A percentile compares a stretch with the other conserved stretches of the same genome.
phyloP scores from a whole-genome alignment of 345 rosid genomes.

The Iberis pinnata region DNA sequence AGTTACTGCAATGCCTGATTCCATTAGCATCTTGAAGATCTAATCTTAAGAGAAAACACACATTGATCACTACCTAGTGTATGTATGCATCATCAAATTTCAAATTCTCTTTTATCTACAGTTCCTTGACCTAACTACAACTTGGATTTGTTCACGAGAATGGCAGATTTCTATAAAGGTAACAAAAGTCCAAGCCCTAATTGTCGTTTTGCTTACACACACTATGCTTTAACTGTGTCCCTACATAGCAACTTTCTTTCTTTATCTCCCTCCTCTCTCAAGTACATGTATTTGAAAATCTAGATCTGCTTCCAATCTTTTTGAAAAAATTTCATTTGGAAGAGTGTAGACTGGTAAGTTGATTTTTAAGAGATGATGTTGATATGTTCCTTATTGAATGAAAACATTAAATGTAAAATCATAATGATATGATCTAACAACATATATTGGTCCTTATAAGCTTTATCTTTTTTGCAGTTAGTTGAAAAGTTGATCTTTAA shows the following conservation, averaged over 20 bases:
- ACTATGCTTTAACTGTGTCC: too few species aligned
- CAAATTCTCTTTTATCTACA: too few species aligned
- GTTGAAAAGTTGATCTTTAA: slow-evolving; percentile 18
- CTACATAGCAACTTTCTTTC: too few species aligned
- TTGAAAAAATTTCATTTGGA: not conserved
- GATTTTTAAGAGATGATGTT: slow-evolving; percentile 22
- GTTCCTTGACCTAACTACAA: too few species aligned
- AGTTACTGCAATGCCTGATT: slow-evolving; percentile 38
- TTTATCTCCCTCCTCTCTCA: slow-evolving; percentile 17
- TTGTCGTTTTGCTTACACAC: slow-evolving; percentile 16
- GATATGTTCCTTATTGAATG: slow-evolving; percentile 25
- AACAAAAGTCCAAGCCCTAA: slow-evolving; percentile 24
- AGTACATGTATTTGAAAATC: slow-evolving; percentile 9
- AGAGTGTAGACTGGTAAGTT: slow-evolving; percentile 18
- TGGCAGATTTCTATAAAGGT: slow-evolving; percentile 10
- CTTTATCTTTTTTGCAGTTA: slow-evolving; percentile 20
- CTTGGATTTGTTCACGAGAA: slow-evolving; percentile 40
- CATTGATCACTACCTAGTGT: too few species aligned
- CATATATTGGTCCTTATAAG: slow-evolving; percentile 4
- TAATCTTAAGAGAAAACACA: too few species aligned
- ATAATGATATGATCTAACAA: slow-evolving; percentile 27
- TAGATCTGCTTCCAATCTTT: slow-evolving; percentile 13
- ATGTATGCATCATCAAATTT: slow-evolving; percentile 48
- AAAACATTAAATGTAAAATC: slow-evolving; percentile 23
- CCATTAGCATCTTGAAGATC: slow-evolving; percentile 47